Percentiles rank a stretch among this genome's conserved stretches.
Evolutionary conservation across 805 yeast species (phyloP).

Genomic region (Ogataea naganishii): DNA sequence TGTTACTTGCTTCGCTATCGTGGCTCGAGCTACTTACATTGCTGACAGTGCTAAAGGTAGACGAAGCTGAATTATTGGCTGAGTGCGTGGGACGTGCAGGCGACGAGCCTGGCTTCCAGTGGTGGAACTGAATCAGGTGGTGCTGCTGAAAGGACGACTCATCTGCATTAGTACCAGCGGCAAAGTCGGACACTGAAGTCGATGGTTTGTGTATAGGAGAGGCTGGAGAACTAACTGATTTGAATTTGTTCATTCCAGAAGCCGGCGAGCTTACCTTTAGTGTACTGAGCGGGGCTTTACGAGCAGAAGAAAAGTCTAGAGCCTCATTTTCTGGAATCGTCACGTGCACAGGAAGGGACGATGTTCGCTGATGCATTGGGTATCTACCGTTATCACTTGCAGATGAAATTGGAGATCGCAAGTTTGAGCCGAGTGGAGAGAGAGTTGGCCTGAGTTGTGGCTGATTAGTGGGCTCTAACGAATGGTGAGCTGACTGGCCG

Average conservation of each 20-base stretch:
- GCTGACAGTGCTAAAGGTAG: conserved; percentile 3
- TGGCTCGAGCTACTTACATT: conserved; percentile 10
- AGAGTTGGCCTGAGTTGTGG: too few species aligned
- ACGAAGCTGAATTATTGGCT: not conserved
- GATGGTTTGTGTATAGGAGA: too few species aligned
- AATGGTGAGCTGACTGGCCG: too few species aligned
- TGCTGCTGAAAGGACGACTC: conserved; percentile 38
- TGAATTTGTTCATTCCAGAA: too few species aligned
- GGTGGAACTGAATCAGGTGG: conserved; percentile 41
- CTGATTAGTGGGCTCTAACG: too few species aligned
- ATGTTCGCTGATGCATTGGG: conserved; percentile 27
- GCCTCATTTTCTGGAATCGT: conserved; percentile 23
- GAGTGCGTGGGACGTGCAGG: not conserved
- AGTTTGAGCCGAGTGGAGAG: too few species aligned
- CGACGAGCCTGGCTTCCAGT: conserved; percentile 31
- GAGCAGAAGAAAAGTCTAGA: conserved; percentile 14
- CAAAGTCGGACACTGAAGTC: too few species aligned
- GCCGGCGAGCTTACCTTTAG: too few species aligned
- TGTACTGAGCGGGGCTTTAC: too few species aligned
- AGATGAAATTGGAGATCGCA: too few species aligned
- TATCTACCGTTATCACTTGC: conserved; percentile 16
- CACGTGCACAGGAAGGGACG: conserved; percentile 30
- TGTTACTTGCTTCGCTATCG: conserved; percentile 3
- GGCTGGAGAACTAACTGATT: too few species aligned
- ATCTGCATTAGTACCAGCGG: too few species aligned